phyloP scores from a whole-genome alignment of 2,329 filamentous ascomycete species.

The Ceratocystiopsis minuta region DNA sequence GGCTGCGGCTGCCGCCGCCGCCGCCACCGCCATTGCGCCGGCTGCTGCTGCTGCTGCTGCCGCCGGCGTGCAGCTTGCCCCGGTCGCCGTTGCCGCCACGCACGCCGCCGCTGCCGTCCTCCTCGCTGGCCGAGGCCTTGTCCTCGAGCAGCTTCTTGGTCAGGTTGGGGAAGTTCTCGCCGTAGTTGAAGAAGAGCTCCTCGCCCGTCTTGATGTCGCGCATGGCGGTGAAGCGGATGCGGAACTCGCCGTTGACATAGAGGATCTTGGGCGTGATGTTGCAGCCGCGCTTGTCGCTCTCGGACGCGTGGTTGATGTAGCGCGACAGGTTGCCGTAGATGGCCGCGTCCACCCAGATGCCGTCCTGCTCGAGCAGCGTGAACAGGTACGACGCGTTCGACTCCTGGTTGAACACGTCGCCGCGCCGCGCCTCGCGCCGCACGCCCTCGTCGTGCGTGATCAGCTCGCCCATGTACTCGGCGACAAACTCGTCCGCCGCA shows the following conservation, averaged over 20 bases:
- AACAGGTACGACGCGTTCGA: conserved; percentile 48
- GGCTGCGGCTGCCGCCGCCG: too few species aligned
- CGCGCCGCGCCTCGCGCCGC: conserved; percentile 43
- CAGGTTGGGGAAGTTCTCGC: conserved; percentile 46
- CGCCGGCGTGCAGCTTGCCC: too few species aligned
- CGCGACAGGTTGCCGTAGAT: conserved; percentile 64
- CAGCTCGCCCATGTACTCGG: conserved; percentile 66
- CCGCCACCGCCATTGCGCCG: too few species aligned
- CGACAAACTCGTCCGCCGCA: conserved; percentile 51
- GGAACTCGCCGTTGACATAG: conserved; percentile 57
- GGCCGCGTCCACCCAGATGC: conserved; percentile 55
- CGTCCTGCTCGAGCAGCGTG: conserved; percentile 39
- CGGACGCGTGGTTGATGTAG: conserved; percentile 63
- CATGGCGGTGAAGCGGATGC: conserved; percentile 56
- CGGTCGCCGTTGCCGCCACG: conserved; percentile 1
- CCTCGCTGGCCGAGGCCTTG: conserved; percentile 14
- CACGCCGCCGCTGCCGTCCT: conserved; percentile 4
- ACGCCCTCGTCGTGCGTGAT: conserved; percentile 53
- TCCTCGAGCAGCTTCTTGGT: conserved; percentile 32
- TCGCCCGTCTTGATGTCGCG: conserved; percentile 51
- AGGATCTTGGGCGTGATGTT: conserved; percentile 47
- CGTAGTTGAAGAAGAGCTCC: conserved; percentile 71
- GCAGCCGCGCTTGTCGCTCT: conserved; percentile 32
- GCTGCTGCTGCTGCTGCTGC: neutral
- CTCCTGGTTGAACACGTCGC: conserved; percentile 43